Evolutionary conservation across 2,329 filamentous ascomycete genomes (phyloP), one percentile per base, ranked within the genome.

Genomic region (Cercospora sp.): DNA sequence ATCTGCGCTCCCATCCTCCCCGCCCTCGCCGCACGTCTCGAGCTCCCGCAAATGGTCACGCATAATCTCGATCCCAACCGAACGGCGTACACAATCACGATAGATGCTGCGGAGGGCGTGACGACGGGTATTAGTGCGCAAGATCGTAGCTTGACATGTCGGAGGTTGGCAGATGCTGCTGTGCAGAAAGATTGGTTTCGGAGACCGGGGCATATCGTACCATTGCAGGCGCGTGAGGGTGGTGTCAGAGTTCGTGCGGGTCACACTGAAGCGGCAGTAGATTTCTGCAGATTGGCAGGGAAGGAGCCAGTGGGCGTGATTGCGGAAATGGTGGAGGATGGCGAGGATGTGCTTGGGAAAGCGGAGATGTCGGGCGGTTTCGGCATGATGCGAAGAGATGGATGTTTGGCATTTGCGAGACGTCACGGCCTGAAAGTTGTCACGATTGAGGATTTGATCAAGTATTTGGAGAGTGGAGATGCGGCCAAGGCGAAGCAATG

Each of bases 361-460:
- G 86, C 92, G 0, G 83, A 91, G 75, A 83, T 89, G 72, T 79
- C 80, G 10, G 89, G 87, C 20, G 87, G 89, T 63, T 81, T 82
- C n/a, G 92, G 91, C 28, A 99, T 99, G 95, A 90, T 98, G 89
- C 84, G 93, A 73, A 88, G 93, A 71, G 93, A 97, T 82, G 91
- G 88, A 42, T 97, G 94, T 81, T 83, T 99, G 77, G 87, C 85
- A 61, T 99, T 99, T 85, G 95, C 93, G 30, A 88, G 89, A 80
- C 89, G 86, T 80, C 98, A 91, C 89, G 93, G 93, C 4, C 83
- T 99, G 74, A 95, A 91, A 83, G 93, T 96, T 67, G 96, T 94
- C 81, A 98, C 95, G 31, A 98, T 99, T 81, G 93, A 94, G 78
- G 93, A 94, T 80, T 80, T 99, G 81, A 90, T 94, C 30, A 84